Evolutionary conservation across 257 asterid genomes (phyloP).

Genomic region (Scutellaria galericulata): DNA sequence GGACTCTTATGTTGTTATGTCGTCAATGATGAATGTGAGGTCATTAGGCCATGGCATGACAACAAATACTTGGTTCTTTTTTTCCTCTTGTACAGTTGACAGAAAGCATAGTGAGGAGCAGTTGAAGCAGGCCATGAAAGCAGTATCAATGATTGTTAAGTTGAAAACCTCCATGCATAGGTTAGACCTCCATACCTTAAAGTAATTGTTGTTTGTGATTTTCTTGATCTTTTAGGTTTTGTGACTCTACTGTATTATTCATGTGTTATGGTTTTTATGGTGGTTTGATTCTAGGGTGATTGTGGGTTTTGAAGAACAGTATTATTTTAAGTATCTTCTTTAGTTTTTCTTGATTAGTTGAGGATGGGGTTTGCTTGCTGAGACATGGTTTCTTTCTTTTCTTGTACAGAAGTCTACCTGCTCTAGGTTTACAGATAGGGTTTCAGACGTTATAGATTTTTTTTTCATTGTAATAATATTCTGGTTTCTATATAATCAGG

Average conservation of each 20-base stretch:
- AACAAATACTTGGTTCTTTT: conserved; percentile 9
- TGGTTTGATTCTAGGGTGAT: background rate
- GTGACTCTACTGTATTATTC: too few relatives aligned
- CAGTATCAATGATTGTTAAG: conserved; percentile 87
- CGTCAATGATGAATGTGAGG: too few relatives aligned
- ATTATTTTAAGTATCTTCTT: background rate
- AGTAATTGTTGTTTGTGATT: background rate
- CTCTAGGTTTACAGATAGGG: background rate
- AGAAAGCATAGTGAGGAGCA: conserved; percentile 89
- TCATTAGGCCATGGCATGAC: background rate
- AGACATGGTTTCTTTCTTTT: background rate
- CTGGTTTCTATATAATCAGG: background rate
- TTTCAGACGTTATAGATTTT: background rate
- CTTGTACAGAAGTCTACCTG: background rate
- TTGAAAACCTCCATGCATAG: conserved; percentile 82
- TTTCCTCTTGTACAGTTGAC: conserved; percentile 56
- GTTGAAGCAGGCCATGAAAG: conserved; percentile 88
- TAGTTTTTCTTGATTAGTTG: conserved; percentile 1
- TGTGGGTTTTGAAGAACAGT: background rate
- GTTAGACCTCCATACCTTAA: conserved; percentile 41
- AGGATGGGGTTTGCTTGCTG: background rate
- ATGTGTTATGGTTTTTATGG: background rate
- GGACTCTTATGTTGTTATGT: too few relatives aligned
- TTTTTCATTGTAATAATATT: background rate
- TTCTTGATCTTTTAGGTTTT: background rate